Evolutionary conservation across 441 rosid genomes (phyloP).

Genomic region (Croton setiger): DNA sequence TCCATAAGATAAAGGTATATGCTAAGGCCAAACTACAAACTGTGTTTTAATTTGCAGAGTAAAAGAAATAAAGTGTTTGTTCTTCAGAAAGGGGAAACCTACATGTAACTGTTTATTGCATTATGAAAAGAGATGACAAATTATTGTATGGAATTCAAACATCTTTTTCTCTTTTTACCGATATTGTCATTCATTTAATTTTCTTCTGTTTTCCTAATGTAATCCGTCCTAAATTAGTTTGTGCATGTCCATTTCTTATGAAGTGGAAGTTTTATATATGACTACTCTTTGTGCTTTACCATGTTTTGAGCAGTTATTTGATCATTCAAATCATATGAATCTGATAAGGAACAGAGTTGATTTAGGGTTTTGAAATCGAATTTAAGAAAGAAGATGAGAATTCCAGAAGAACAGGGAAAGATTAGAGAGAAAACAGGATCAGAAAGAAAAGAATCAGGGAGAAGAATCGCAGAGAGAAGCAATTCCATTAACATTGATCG

Average conservation of each 20-base stretch:
- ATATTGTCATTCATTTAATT: background rate
- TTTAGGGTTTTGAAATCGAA: too few species aligned
- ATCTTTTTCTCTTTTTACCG: background rate
- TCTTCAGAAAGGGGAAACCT: background rate
- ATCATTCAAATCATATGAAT: background rate
- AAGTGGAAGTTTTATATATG: background rate
- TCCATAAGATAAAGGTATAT: background rate
- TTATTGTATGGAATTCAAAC: background rate
- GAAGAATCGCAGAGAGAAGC: too few species aligned
- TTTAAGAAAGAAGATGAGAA: too few species aligned
- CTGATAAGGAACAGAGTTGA: too few species aligned
- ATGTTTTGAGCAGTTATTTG: background rate
- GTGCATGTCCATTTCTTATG: background rate
- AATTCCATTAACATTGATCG: too few species aligned
- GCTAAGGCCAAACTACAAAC: background rate
- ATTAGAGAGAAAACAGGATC: too few species aligned
- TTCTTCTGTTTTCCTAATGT: background rate
- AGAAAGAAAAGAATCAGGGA: too few species aligned
- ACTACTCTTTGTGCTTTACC: background rate
- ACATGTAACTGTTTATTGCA: background rate
- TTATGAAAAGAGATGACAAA: background rate
- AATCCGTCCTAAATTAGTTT: background rate
- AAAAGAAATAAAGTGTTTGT: background rate
- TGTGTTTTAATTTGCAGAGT: background rate
- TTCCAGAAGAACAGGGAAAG: too few species aligned